Conservation (phyloP, 1,284 basidiomycete species). For the Ustilago esculenta region DNA sequence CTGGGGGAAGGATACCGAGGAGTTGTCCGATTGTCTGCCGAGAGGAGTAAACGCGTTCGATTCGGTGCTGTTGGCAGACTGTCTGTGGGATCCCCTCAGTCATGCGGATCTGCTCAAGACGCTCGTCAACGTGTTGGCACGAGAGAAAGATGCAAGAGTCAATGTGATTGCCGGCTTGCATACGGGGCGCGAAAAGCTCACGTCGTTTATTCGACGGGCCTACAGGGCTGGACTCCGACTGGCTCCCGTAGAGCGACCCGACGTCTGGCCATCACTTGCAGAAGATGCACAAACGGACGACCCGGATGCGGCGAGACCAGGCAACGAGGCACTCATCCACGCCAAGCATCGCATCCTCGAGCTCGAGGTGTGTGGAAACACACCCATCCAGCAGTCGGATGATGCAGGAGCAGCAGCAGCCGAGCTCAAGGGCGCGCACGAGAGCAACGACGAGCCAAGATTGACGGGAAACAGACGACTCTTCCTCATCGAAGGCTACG, state of each 20-base stretch:
- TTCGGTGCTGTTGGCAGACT: constrained; percentile 62
- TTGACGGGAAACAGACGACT: constrained; percentile 27
- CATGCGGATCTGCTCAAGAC: constrained; percentile 59
- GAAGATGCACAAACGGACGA: neutral
- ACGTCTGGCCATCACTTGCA: constrained; percentile 23
- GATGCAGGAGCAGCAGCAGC: neutral
- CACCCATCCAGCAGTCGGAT: constrained; percentile 18
- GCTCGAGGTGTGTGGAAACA: constrained; percentile 51
- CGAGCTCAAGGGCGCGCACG: neutral
- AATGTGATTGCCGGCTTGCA: constrained; percentile 63
- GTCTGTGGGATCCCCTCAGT: constrained; percentile 63
- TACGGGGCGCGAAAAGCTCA: constrained; percentile 59
- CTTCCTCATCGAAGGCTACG: constrained; percentile 43
- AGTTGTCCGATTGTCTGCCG: constrained; percentile 56
- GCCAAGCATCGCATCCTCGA: constrained; percentile 47
- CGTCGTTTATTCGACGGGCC: constrained; percentile 53
- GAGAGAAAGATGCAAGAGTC: constrained; percentile 36
- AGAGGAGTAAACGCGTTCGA: constrained; percentile 29
- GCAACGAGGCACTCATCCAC: constrained; percentile 25
- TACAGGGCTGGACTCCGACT: constrained; percentile 44
- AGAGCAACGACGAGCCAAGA: constrained; percentile 25
- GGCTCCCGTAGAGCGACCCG: constrained; percentile 14
- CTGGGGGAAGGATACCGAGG: constrained; percentile 59
- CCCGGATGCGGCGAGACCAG: constrained; percentile 12
- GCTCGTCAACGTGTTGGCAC: constrained; percentile 31